Evolutionary conservation across 108 stramenopile species (phyloP).

Genomic region (Skeletonema grethae): DNA sequence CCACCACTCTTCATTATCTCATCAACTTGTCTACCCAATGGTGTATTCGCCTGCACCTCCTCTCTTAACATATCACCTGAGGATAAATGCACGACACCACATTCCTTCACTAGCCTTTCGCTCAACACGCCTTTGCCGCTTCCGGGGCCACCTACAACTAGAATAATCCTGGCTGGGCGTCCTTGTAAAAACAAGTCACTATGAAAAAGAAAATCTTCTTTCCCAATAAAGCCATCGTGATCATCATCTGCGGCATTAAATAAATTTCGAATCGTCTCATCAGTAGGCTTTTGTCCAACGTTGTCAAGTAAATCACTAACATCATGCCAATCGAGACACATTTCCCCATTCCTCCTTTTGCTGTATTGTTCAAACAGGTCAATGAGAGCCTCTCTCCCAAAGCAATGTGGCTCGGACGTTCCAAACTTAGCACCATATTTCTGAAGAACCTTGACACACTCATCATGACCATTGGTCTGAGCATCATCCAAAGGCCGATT

Average conservation of each 20-base stretch:
- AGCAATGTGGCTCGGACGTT: neutral
- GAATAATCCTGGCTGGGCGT: constrained; percentile 78
- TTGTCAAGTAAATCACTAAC: constrained; percentile 52
- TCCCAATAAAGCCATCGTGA: constrained; percentile 58
- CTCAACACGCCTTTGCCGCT: constrained; percentile 93
- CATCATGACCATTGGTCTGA: constrained; percentile 13
- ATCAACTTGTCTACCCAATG: constrained; percentile 81
- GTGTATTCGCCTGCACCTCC: constrained; percentile 83
- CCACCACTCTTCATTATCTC: constrained; percentile 89
- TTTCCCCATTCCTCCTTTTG: constrained; percentile 36
- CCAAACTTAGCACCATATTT: constrained; percentile 34
- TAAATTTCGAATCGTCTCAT: constrained; percentile 52
- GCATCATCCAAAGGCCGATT: constrained; percentile 60
- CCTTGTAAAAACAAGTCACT: constrained; percentile 65
- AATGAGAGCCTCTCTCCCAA: constrained; percentile 47
- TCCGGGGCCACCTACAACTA: constrained; percentile 96
- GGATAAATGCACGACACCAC: constrained; percentile 91
- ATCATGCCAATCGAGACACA: constrained; percentile 57
- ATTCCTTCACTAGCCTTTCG: constrained; percentile 73
- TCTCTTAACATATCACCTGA: constrained; percentile 93
- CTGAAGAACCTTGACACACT: constrained; percentile 25
- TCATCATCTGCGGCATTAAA: constrained; percentile 65
- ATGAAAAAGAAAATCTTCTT: constrained; percentile 63
- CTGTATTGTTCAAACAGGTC: constrained; percentile 74
- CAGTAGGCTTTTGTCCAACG: constrained; percentile 65